phyloP scores from a whole-genome alignment of 108 stramenopile genomes.

The Skeletonema potamos region DNA sequence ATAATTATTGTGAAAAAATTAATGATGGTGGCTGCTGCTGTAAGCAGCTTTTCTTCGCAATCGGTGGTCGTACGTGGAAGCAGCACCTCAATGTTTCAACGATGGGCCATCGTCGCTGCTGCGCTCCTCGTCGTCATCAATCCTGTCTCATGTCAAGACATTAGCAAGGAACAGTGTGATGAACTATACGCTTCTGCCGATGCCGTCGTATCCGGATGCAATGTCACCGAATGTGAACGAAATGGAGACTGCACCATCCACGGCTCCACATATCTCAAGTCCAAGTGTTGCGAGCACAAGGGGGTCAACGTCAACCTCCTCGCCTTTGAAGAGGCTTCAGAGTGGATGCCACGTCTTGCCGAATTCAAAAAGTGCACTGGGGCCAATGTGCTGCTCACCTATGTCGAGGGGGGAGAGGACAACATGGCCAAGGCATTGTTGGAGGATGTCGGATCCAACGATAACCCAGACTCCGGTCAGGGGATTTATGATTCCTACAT shows the following conservation, averaged over 20 bases:
- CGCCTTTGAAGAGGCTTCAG: slow-evolving; percentile 27
- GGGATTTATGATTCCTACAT: slow-evolving; percentile 46
- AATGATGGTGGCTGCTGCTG: background rate
- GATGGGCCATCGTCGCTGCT: background rate
- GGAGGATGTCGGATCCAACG: slow-evolving; percentile 34
- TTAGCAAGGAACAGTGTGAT: background rate
- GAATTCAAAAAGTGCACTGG: slow-evolving; percentile 39
- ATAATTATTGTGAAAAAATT: background rate
- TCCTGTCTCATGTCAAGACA: background rate
- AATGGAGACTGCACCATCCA: slow-evolving; percentile 20
- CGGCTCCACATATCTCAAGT: slow-evolving; percentile 36
- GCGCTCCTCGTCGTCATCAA: background rate
- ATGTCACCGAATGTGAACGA: background rate
- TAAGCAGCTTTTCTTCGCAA: background rate
- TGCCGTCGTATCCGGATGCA: background rate
- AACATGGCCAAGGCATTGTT: slow-evolving; percentile 34
- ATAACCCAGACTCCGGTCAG: slow-evolving; percentile 25
- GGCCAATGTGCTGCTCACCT: slow-evolving; percentile 29
- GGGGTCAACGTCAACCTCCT: slow-evolving; percentile 40
- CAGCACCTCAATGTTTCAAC: background rate
- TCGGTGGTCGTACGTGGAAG: background rate
- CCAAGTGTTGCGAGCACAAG: slow-evolving; percentile 40
- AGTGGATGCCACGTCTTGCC: slow-evolving; percentile 39
- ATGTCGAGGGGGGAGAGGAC: slow-evolving; percentile 37
- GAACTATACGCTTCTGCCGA: background rate